These are phyloP conservation scores for Ambrosiella xylebori DNA, from an alignment of 2,329 filamentous ascomycete genomes.

Conservation along the genomic window DNA sequence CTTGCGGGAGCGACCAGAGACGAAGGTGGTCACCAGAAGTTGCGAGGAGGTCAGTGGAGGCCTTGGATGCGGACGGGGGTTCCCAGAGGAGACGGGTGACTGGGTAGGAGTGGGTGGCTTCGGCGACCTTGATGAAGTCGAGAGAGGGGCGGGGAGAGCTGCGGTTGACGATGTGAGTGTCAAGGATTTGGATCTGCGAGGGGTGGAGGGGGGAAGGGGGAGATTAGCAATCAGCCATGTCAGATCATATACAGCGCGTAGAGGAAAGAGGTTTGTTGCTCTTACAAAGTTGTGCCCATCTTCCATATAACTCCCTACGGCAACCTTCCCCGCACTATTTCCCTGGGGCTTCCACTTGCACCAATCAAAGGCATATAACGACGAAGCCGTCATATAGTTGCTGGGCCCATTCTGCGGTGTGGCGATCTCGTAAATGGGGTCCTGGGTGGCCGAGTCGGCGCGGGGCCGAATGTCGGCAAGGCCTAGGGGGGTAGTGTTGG, in stretches of 20 bases:
- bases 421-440: slow-evolving; percentile 52
- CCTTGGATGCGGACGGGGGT: slow-evolving; percentile 83
- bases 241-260: no score
- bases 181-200: slow-evolving; percentile 85
- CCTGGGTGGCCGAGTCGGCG: slow-evolving; percentile 63
- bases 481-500: slow-evolving; percentile 67
- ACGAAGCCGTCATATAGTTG: slow-evolving; percentile 89
- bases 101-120: slow-evolving; percentile 94
- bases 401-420: slow-evolving; percentile 56
- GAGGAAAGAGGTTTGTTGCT: not conserved
- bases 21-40: slow-evolving; percentile 90
- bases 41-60: slow-evolving; percentile 83
- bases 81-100: slow-evolving; percentile 94
- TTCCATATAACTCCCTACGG: slow-evolving; percentile 88
- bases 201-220: slow-evolving; percentile 11
- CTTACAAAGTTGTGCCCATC: slow-evolving; percentile 94
- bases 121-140: slow-evolving; percentile 84
- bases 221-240: not conserved
- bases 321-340: slow-evolving; percentile 76
- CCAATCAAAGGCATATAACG: slow-evolving; percentile 95
- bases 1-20: slow-evolving; percentile 75
- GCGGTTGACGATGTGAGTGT: slow-evolving; percentile 60
- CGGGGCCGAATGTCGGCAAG: slow-evolving; percentile 82
- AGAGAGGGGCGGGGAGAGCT: slow-evolving; percentile 58
- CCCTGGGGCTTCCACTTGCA: slow-evolving; percentile 87